Evolutionary conservation across 2,329 filamentous ascomycete species (phyloP).

Genomic region (Diplodia mutila): DNA sequence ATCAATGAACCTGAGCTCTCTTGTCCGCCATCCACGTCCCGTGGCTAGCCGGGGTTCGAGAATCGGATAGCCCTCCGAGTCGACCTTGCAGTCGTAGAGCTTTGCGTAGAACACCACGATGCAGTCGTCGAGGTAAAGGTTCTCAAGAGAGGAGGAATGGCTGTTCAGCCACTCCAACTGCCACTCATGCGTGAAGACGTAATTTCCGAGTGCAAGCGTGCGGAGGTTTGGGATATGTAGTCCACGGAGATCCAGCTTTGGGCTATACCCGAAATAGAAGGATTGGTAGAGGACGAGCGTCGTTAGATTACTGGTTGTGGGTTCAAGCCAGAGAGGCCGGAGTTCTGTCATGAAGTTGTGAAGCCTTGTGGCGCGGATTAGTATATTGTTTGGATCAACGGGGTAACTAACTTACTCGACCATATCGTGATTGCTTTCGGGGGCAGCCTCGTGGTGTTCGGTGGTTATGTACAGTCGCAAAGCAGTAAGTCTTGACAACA

Average conservation of each 20-base stretch:
- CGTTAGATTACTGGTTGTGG: slow-evolving; percentile 39
- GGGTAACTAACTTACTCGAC: neutral
- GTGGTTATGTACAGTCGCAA: neutral
- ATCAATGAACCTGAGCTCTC: neutral
- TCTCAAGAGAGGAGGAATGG: slow-evolving; percentile 44
- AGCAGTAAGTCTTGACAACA: neutral
- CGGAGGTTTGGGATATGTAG: slow-evolving; percentile 46
- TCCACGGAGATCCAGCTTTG: slow-evolving; percentile 42
- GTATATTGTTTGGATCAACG: neutral
- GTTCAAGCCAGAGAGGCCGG: slow-evolving; percentile 31
- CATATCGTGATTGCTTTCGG: neutral
- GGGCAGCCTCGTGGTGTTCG: neutral
- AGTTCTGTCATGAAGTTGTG: slow-evolving; percentile 32
- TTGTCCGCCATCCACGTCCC: too few relatives aligned
- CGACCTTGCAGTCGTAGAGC: slow-evolving; percentile 3
- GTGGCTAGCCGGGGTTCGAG: neutral
- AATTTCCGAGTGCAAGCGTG: slow-evolving; percentile 47
- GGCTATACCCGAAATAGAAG: slow-evolving; percentile 48
- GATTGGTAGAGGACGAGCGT: slow-evolving; percentile 41
- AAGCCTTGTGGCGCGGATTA: slow-evolving; percentile 20
- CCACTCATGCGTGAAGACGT: slow-evolving; percentile 50
- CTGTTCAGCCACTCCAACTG: slow-evolving; percentile 54
- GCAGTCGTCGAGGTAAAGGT: slow-evolving; percentile 52
- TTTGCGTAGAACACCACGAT: slow-evolving; percentile 35
- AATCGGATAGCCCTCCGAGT: neutral